Evolutionary conservation across 805 yeast genomes (phyloP).

Genomic region (Clavispora asparagi): DNA sequence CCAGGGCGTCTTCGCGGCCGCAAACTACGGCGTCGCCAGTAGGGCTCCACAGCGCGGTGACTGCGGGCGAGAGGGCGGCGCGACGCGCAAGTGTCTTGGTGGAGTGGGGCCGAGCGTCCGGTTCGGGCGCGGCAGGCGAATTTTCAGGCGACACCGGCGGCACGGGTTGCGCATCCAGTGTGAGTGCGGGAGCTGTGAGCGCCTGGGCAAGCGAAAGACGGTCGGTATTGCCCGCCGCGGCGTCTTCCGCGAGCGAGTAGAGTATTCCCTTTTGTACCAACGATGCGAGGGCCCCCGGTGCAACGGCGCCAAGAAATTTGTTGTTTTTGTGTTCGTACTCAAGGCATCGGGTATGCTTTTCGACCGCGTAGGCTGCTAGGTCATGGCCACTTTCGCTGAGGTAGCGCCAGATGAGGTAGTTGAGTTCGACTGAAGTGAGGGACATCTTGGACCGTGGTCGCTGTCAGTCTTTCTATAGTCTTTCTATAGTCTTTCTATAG

Average conservation of each 20-base stretch:
- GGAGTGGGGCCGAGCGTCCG: background rate
- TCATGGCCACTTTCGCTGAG: conserved; percentile 80
- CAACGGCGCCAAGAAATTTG: conserved; percentile 43
- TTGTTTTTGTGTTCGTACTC: conserved; percentile 44
- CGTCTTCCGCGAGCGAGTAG: conserved; percentile 63
- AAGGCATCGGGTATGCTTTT: conserved; percentile 63
- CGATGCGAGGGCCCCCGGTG: conserved; percentile 77
- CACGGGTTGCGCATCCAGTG: conserved; percentile 53
- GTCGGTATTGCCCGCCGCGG: conserved; percentile 28
- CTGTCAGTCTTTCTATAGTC: too few species aligned
- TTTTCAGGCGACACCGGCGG: conserved; percentile 33
- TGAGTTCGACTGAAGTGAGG: conserved; percentile 74
- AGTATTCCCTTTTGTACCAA: conserved; percentile 83
- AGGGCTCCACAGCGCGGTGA: conserved; percentile 57
- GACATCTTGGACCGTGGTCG: conserved; percentile 63
- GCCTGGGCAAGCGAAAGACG: conserved; percentile 44
- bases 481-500: too few species aligned
- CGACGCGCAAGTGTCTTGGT: background rate
- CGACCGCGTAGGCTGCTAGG: conserved; percentile 73
- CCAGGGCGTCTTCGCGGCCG: conserved; percentile 47
- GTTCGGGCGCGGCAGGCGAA: background rate
- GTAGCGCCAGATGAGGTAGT: conserved; percentile 90
- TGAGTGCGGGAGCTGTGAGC: conserved; percentile 42
- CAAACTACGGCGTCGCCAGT: conserved; percentile 43
- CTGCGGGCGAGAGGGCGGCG: conserved; percentile 33